phyloP scores from a whole-genome alignment of 768 basidiomycete genomes.

The Lactarius tabidus region DNA sequence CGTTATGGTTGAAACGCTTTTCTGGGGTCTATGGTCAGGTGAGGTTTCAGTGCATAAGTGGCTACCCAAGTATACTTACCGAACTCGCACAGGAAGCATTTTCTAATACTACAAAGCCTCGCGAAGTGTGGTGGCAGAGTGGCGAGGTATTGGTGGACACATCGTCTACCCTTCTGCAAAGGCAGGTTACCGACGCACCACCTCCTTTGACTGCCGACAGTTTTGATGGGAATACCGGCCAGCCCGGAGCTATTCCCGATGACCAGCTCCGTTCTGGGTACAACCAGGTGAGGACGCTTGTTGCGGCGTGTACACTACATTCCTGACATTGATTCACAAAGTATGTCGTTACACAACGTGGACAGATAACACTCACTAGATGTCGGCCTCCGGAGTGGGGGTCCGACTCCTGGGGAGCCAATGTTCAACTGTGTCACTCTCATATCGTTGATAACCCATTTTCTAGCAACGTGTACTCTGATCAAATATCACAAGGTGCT shows the following conservation, averaged over 20 bases:
- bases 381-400: background rate
- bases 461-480: background rate
- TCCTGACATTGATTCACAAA: background rate
- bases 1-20: background rate
- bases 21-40: background rate
- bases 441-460: background rate
- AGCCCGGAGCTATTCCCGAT: background rate
- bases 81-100: background rate
- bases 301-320: no score
- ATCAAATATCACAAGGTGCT: background rate
- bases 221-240: background rate
- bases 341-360: background rate
- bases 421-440: background rate
- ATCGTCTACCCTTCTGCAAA: no score
- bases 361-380: background rate
- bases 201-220: background rate
- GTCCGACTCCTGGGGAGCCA: background rate
- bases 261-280: background rate
- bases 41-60: background rate
- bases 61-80: background rate
- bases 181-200: background rate
- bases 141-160: no score
- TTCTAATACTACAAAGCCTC: background rate
- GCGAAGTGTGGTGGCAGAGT: background rate
- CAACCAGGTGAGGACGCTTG: background rate